A percentile compares a stretch with the other conserved stretches of the same genome.
Evolutionary conservation across 192 early-diverging fungal genomes (phyloP).

Genomic region (Entomortierella chlamydospora): DNA sequence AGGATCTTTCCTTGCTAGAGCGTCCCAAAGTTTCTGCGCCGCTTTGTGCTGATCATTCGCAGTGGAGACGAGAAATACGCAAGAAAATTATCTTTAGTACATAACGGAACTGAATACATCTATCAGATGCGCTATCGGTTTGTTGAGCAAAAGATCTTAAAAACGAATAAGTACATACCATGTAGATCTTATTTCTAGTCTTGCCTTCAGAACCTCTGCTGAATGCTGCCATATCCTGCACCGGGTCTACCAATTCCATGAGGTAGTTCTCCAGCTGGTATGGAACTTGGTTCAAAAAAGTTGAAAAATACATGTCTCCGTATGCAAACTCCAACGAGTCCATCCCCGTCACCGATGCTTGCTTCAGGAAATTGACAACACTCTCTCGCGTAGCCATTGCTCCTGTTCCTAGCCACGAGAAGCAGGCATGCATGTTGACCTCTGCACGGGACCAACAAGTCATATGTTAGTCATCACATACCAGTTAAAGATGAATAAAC

Average conservation of each 20-base stretch:
- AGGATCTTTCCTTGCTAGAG: conserved; percentile 30
- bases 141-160: background rate
- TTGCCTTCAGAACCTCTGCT: conserved; percentile 55
- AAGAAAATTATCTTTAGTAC: too few relatives aligned
- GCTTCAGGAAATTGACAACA: conserved; percentile 61
- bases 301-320: conserved; percentile 67
- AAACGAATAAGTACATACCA: conserved; percentile 33
- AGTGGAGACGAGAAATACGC: background rate
- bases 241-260: conserved; percentile 47
- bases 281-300: conserved; percentile 65
- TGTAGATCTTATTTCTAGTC: conserved; percentile 62
- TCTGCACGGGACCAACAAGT: conserved; percentile 27
- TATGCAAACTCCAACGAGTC: conserved; percentile 61
- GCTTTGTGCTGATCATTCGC: conserved; percentile 54
- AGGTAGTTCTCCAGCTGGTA: conserved; percentile 64
- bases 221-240: conserved; percentile 54
- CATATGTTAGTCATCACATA: background rate
- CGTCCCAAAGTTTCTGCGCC: conserved; percentile 50
- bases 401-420: conserved; percentile 62
- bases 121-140: too few relatives aligned
- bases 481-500: background rate
- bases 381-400: conserved; percentile 61
- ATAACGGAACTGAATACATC: too few relatives aligned
- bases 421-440: conserved; percentile 64
- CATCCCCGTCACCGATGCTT: conserved; percentile 58